phyloP scores from a whole-genome alignment of 768 basidiomycete species.

The Collybia sordida region DNA sequence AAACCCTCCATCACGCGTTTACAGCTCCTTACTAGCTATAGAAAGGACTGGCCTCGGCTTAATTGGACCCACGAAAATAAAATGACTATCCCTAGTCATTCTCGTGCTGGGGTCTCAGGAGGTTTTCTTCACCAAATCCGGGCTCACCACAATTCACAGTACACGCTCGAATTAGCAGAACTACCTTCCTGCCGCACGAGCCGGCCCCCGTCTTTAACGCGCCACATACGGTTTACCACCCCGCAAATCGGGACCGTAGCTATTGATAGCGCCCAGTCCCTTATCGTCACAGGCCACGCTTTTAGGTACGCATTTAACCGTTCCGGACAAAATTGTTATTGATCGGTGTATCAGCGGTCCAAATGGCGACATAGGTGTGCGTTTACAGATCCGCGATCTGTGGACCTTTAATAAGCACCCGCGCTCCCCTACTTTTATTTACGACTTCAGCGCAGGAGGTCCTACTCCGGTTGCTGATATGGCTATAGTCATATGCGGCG shows the following conservation, averaged over 20 bases:
- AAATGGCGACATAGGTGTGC: constrained; percentile 39
- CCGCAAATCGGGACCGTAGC: constrained; percentile 42
- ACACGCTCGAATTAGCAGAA: constrained; percentile 43
- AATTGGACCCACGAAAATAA: constrained; percentile 48
- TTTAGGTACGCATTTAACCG: constrained; percentile 29
- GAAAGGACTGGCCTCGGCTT: constrained; percentile 48
- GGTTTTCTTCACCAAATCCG: constrained; percentile 46
- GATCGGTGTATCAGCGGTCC: constrained; percentile 24
- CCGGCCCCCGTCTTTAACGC: constrained; percentile 40
- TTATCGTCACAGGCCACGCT: constrained; percentile 43
- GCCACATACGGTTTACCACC: constrained; percentile 44
- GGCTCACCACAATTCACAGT: constrained; percentile 34
- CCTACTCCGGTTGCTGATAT: constrained; percentile 32
- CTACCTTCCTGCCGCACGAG: constrained; percentile 49
- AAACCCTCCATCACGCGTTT: constrained; percentile 41
- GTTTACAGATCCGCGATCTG: constrained; percentile 54
- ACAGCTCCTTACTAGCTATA: constrained; percentile 43
- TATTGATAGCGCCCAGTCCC: constrained; percentile 43
- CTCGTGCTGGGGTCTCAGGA: constrained; percentile 40
- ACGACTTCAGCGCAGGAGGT: constrained; percentile 38
- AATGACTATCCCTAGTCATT: constrained; percentile 35
- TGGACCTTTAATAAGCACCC: constrained; percentile 58
- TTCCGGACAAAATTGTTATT: not conserved
- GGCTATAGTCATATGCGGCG: constrained; percentile 39
- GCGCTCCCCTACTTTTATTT: constrained; percentile 36